Evolutionary conservation across 768 basidiomycete species (phyloP).

Genomic region (Mycena floridula): DNA sequence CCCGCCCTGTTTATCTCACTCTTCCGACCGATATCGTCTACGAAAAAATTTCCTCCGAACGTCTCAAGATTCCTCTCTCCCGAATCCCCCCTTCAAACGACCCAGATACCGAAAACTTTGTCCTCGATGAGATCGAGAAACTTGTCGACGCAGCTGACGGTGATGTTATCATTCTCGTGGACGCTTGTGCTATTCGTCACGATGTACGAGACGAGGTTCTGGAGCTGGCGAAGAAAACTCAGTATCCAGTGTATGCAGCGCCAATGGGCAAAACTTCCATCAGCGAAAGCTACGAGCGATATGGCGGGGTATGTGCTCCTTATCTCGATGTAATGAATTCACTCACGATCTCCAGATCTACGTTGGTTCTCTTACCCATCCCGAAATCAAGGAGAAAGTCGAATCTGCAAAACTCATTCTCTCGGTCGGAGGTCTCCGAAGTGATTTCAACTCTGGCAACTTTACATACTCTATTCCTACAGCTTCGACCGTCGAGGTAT

Average conservation of each 20-base stretch:
- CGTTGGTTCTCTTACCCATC: constrained; percentile 63
- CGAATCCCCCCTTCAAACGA: constrained; percentile 47
- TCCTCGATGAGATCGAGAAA: constrained; percentile 66
- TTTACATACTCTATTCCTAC: constrained; percentile 72
- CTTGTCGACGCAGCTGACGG: constrained; percentile 58
- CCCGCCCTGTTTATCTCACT: constrained; percentile 82
- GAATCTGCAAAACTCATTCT: constrained; percentile 73
- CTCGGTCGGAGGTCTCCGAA: constrained; percentile 63
- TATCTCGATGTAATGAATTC: constrained; percentile 1
- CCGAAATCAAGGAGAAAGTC: constrained; percentile 61
- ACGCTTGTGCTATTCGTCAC: constrained; percentile 76
- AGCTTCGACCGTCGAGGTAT: constrained; percentile 56
- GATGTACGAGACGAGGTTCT: constrained; percentile 55
- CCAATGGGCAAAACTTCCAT: constrained; percentile 81
- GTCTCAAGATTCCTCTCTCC: constrained; percentile 54
- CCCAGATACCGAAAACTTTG: constrained; percentile 54
- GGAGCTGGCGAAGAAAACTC: constrained; percentile 57
- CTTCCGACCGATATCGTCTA: constrained; percentile 81
- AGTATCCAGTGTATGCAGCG: constrained; percentile 67
- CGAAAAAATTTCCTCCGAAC: constrained; percentile 56
- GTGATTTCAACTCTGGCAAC: constrained; percentile 86
- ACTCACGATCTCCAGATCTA: constrained; percentile 53
- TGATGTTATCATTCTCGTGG: constrained; percentile 71
- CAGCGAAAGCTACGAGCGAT: constrained; percentile 64
- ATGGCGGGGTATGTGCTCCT: constrained; percentile 62